Conservation (phyloP, 345 rosid genomes). For the Hibiscus syriacus region DNA sequence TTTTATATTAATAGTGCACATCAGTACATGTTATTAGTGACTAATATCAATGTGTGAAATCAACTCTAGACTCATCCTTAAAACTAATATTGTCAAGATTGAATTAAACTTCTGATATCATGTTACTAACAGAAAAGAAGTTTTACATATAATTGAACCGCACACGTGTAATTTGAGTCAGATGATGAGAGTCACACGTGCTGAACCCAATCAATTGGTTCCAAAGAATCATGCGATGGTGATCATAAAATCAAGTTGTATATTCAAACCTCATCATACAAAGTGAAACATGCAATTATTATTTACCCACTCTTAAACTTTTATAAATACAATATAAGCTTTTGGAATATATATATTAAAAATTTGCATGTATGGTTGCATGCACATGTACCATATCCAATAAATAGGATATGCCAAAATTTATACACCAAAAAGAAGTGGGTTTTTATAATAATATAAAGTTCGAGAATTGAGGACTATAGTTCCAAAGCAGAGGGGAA, state of each 20-base stretch:
- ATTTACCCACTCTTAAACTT: neutral
- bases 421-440: neutral
- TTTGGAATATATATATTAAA: no score
- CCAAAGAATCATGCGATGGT: conserved; percentile 25
- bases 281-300: conserved; percentile 26
- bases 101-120: no score
- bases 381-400: conserved; percentile 4
- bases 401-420: neutral
- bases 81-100: no score
- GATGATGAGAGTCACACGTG: conserved; percentile 29
- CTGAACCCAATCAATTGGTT: conserved; percentile 16
- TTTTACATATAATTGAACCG: conserved; percentile 2
- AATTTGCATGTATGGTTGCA: no score
- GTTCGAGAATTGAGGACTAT: no score
- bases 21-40: no score
- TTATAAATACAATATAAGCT: conserved; percentile 6
- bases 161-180: neutral
- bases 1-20: no score
- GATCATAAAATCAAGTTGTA: conserved; percentile 20
- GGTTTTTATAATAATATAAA: conserved; percentile 9
- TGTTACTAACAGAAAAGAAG: no score
- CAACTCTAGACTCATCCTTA: no score
- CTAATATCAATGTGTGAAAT: no score
- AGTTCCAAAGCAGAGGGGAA: no score
- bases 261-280: conserved; percentile 31